phyloP scores from a whole-genome alignment of 1,284 basidiomycete species.

The Boletellus deceptivus region DNA sequence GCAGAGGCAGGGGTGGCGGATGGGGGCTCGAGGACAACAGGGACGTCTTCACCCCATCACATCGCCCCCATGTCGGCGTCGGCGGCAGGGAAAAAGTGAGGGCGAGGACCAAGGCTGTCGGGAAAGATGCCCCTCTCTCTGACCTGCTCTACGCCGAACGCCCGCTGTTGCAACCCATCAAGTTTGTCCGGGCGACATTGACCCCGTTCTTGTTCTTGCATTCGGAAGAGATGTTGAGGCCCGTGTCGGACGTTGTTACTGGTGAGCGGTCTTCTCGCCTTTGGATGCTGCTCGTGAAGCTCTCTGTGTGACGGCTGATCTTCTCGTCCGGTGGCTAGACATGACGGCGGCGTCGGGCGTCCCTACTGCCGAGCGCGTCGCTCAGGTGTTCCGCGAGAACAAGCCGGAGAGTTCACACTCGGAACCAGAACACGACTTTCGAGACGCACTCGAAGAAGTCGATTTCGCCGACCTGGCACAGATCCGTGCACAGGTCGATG shows the following conservation, averaged over 20 bases:
- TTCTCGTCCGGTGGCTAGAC: slow-evolving; percentile 28
- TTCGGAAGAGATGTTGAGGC: slow-evolving; percentile 64
- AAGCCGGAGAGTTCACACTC: slow-evolving; percentile 18
- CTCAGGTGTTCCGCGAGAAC: slow-evolving; percentile 53
- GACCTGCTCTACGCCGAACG: slow-evolving; percentile 54
- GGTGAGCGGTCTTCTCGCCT: slow-evolving; percentile 38
- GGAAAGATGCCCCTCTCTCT: slow-evolving; percentile 49
- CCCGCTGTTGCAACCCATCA: slow-evolving; percentile 60
- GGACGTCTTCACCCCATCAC: neutral
- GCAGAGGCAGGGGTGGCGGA: neutral
- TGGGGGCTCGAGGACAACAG: neutral
- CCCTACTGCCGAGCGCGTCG: slow-evolving; percentile 63
- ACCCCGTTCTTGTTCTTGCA: slow-evolving; percentile 60
- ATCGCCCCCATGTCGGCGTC: slow-evolving; percentile 6
- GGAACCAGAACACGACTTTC: slow-evolving; percentile 24
- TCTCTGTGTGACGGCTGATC: slow-evolving; percentile 1
- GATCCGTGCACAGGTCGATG: slow-evolving; percentile 34
- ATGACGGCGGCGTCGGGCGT: slow-evolving; percentile 51
- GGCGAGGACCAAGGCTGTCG: slow-evolving; percentile 4
- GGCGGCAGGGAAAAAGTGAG: slow-evolving; percentile 8
- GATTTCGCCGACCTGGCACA: slow-evolving; percentile 60
- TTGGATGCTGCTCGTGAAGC: neutral
- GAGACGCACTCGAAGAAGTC: slow-evolving; percentile 53
- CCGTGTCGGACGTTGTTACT: slow-evolving; percentile 46
- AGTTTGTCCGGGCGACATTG: slow-evolving; percentile 60